These are phyloP conservation scores for Cordyceps sp. DNA, from an alignment of 2,329 filamentous ascomycete species.

Conservation along the genomic window DNA sequence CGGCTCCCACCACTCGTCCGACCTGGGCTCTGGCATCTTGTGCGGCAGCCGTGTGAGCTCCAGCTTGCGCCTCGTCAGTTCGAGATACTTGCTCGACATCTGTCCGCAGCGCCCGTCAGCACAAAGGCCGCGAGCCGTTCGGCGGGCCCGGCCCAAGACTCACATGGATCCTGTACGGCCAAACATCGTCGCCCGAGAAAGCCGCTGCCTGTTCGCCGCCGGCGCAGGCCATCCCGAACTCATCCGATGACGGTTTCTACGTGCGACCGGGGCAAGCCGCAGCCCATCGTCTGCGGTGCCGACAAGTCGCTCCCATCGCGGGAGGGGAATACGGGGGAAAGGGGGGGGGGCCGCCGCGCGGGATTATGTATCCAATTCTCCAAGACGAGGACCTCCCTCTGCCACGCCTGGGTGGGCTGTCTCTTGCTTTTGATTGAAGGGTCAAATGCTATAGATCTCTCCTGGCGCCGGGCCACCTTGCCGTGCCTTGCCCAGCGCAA, in stretches of 20 bases:
- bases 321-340: too few relatives aligned
- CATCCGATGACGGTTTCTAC: too few relatives aligned
- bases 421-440: neutral
- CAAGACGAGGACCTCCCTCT: neutral
- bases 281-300: too few relatives aligned
- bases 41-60: slow-evolving; percentile 49
- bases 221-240: too few relatives aligned
- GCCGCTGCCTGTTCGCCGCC: slow-evolving; percentile 7
- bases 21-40: slow-evolving; percentile 30
- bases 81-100: slow-evolving; percentile 51
- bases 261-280: too few relatives aligned
- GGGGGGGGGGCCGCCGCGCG: too few relatives aligned
- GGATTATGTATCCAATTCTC: neutral
- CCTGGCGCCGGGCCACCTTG: too few relatives aligned
- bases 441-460: too few relatives aligned
- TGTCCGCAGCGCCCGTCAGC: slow-evolving; percentile 17
- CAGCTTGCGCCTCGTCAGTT: slow-evolving; percentile 50
- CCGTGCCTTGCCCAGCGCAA: too few relatives aligned
- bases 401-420: too few relatives aligned
- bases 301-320: too few relatives aligned
- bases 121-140: neutral
- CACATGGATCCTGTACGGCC: slow-evolving; percentile 40
- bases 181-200: slow-evolving; percentile 24
- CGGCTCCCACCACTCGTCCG: slow-evolving; percentile 38
- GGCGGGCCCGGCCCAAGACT: slow-evolving; percentile 11